Evolutionary conservation across 2,329 filamentous ascomycete genomes (phyloP).

Genomic region (Diplodia scrobiculata): DNA sequence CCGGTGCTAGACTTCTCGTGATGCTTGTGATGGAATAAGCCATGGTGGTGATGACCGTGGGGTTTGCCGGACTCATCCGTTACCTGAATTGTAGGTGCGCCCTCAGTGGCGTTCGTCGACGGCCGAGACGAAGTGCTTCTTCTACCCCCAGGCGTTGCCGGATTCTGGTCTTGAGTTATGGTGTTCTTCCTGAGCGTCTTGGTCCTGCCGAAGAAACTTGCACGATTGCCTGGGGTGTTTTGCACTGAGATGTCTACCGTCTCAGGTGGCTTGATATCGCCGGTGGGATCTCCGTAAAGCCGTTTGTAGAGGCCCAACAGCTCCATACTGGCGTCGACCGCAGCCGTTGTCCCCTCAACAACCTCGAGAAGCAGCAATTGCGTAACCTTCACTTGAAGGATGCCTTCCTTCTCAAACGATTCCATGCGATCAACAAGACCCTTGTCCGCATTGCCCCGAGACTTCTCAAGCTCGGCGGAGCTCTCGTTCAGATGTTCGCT

Average conservation of each 20-base stretch:
- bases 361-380: conserved; percentile 83
- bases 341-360: conserved; percentile 77
- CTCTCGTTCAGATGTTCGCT: conserved; percentile 69
- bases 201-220: conserved; percentile 65
- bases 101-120: conserved; percentile 37
- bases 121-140: conserved; percentile 35
- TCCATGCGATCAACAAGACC: conserved; percentile 78
- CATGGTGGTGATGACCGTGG: conserved; percentile 39
- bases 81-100: conserved; percentile 73
- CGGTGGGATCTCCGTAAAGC: conserved; percentile 68
- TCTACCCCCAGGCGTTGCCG: conserved; percentile 50
- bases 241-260: neutral
- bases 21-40: conserved; percentile 40
- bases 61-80: conserved; percentile 52
- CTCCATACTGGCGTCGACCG: conserved; percentile 86
- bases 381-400: conserved; percentile 95
- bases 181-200: conserved; percentile 25
- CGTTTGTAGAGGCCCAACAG: conserved; percentile 78
- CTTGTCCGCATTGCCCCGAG: conserved; percentile 32
- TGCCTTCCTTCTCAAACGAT: conserved; percentile 77
- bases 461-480: conserved; percentile 37
- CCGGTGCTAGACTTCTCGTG: conserved; percentile 44
- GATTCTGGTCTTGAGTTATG: conserved; percentile 31
- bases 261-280: conserved; percentile 36
- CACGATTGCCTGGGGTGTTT: conserved; percentile 42